Conservation (phyloP, 331 rosid genomes). For the Erythrophleum ivorense region DNA sequence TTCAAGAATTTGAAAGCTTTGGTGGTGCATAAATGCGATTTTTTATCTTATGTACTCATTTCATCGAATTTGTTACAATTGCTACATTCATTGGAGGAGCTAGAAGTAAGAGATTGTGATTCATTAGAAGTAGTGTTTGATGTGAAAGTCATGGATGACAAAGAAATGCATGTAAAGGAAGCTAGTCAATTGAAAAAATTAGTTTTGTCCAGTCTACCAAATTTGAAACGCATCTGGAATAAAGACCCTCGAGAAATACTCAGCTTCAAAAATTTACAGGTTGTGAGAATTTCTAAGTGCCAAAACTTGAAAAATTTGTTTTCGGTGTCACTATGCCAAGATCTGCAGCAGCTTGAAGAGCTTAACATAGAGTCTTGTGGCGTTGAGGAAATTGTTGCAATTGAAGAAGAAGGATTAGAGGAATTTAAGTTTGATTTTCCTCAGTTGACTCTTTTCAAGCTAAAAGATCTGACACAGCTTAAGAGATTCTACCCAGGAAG, state of each 20-base stretch:
- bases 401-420: neutral
- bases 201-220: slow-evolving; percentile 31
- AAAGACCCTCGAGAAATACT: slow-evolving; percentile 21
- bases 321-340: slow-evolving; percentile 31
- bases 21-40: too few species aligned
- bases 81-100: neutral
- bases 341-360: slow-evolving; percentile 28
- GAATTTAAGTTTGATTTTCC: slow-evolving; percentile 22
- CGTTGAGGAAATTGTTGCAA: slow-evolving; percentile 37
- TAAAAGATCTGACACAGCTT: slow-evolving; percentile 13
- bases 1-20: too few species aligned
- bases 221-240: slow-evolving; percentile 46
- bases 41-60: neutral
- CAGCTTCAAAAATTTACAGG: slow-evolving; percentile 21
- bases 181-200: slow-evolving; percentile 28
- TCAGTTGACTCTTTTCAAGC: neutral
- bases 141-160: neutral
- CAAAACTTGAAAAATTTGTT: slow-evolving; percentile 40
- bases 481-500: neutral
- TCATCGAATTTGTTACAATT: neutral
- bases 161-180: neutral
- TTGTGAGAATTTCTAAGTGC: too few species aligned
- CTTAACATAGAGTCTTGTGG: slow-evolving; percentile 35
- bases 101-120: slow-evolving; percentile 21
- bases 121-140: slow-evolving; percentile 39